Evolutionary conservation across 2,329 filamentous ascomycete species (phyloP), one percentile per base, ranked within the genome.

Genomic region (Talaromyces sp.): DNA sequence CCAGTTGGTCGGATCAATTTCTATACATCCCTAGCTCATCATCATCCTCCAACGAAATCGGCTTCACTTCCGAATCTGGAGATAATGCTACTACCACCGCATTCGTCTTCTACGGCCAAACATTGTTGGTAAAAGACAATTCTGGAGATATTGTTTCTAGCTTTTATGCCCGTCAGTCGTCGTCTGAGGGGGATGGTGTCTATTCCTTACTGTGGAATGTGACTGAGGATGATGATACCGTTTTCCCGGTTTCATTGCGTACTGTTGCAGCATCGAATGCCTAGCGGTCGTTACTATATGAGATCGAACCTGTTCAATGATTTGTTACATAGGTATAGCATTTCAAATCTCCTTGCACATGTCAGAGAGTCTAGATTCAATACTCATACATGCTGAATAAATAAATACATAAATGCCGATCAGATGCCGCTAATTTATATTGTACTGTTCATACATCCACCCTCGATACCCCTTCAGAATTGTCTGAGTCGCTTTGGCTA

Each of bases 401-500:
- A 18, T 27, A 9, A 23, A 47, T 47, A n/a, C 23, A 27, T 47
- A 47, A 47, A 18, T 47, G 18, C 23, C 8, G n/a, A 27, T 27
- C 10, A 47, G 44, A 47, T 47, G 8, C 18, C 23, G 18, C 23
- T 23, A 7, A 47, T 27, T 7, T 18, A 47, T 47, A 23, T 27
- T 27, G 10, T 27, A 27, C 10, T 27, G 8, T 18, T 31, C 27
- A 47, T 34, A 14, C 18, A n/a, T 31, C 42, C 16, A 23, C 14
- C 10, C 42, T 50, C 30, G 36, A 42, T 16, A 7, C 31, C 33
- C 36, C 40, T 56, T 56, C 18, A 9, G 63, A 62, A 31, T 61
- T 63, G 16, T 63, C 65, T 16, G 66, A 65, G 5, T 60, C 57
- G 16, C 57, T 63, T 16, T 70, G 67, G 55, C 50, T 65, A 33